phyloP scores from a whole-genome alignment of 2,329 filamentous ascomycete species.

The Fusarium multiceps region DNA sequence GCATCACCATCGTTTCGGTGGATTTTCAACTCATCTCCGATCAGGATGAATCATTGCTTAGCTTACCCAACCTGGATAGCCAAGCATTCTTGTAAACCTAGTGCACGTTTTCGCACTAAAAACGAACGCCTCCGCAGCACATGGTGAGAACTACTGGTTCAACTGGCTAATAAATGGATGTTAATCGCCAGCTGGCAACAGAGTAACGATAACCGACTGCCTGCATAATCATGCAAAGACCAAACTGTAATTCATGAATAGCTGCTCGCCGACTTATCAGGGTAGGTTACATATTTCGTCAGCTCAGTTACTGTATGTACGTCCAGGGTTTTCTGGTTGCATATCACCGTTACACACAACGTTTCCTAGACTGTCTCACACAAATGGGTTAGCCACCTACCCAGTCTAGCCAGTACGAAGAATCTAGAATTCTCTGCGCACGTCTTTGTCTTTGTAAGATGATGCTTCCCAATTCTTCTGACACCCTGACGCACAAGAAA shows the following conservation, averaged over 20 bases:
- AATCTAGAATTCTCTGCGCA: slow-evolving; percentile 31
- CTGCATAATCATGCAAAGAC: background rate
- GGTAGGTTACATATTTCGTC: background rate
- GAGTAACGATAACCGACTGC: background rate
- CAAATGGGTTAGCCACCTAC: slow-evolving; percentile 18
- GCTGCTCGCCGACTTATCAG: background rate
- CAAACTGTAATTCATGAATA: background rate
- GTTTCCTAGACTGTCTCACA: slow-evolving; percentile 12
- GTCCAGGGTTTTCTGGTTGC: slow-evolving; percentile 1
- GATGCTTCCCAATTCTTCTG: background rate
- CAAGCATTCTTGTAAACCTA: slow-evolving; percentile 17
- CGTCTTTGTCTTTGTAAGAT: slow-evolving; percentile 4
- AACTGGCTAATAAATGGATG: slow-evolving; percentile 9
- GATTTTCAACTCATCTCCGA: background rate
- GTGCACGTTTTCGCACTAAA: slow-evolving; percentile 31
- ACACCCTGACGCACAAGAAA: background rate
- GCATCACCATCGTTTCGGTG: background rate
- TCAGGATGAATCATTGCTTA: slow-evolving; percentile 12
- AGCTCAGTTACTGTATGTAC: background rate
- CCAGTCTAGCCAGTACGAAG: slow-evolving; percentile 3
- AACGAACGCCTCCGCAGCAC: slow-evolving; percentile 40
- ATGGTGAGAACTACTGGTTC: slow-evolving; percentile 36
- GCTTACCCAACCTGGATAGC: background rate
- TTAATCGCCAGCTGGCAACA: slow-evolving; percentile 8
- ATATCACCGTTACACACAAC: slow-evolving; percentile 4